Base-by-base conservation (phyloP, 2,329 filamentous ascomycete genomes). In the Curvularia hawaiiensis region DNA sequence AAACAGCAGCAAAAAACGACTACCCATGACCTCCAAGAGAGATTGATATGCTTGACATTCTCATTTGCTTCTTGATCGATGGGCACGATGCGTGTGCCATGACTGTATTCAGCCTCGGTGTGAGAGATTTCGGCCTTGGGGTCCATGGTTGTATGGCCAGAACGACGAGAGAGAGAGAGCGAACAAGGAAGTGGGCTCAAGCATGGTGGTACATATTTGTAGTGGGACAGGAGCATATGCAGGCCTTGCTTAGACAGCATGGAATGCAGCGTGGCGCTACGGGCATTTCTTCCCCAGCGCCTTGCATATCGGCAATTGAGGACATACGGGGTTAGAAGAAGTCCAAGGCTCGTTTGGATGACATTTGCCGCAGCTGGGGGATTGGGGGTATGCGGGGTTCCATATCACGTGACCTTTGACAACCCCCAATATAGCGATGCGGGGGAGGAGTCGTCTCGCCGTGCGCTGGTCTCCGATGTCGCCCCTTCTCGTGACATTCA, bases 1-100 rank as follows among this genome's bases (percentile, higher is more conserved):
- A 84, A 85, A 60, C 81, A 84, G 18, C 80, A 81, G 20, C 84
- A 69, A 50, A 80, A 79, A 24, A 81, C 78, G 1, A 80, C 79
- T 10, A 79, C 64, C 82, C 83, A 86, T 53, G 82, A 84, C 60
- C 82, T 77, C 83, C 83, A 86, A 40, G 82, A 80, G 12, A 85
- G 71, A 47, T 80, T 71, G 60, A 85, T 72, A 62, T 83, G 82
- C 16, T 52, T 58, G 4, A 53, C 63, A 41, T 72, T 55, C 45
- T 75, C 71, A 8, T 55, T 57, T 20, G 69, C 71, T 53, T 72
- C 69, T 43, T 73, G 62, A 41, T 71, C 61, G 18, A 74, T 62
- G 30, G 70, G 63, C 28, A 70, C 65, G 11, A 72, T 63, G 52
- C 64, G 62, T 1, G 60, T 46, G 7, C 59, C 47, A 4, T 52